phyloP scores from a whole-genome alignment of 2,329 filamentous ascomycete species.

The Penicillium sp. region DNA sequence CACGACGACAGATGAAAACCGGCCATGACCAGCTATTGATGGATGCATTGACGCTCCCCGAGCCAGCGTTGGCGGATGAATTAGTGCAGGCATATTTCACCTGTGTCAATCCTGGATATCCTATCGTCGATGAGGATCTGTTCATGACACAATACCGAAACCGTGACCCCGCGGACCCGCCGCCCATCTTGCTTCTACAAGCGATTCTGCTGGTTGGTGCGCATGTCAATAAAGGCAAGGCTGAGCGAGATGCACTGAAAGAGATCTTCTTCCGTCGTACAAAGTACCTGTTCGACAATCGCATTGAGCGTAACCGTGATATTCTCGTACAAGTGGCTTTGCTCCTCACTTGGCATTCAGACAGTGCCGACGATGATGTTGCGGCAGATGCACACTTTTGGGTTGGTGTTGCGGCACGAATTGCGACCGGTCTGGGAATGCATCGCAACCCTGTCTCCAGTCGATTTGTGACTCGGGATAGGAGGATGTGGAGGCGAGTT shows the following conservation, averaged over 20 bases:
- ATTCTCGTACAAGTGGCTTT: conserved; percentile 60
- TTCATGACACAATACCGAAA: conserved; percentile 57
- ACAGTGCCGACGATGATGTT: conserved; percentile 58
- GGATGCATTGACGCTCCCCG: conserved; percentile 56
- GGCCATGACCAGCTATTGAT: conserved; percentile 51
- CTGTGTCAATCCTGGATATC: conserved; percentile 57
- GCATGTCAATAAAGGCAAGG: conserved; percentile 50
- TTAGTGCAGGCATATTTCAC: conserved; percentile 57
- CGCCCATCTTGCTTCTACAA: conserved; percentile 56
- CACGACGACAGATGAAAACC: conserved; percentile 46
- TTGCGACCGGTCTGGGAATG: conserved; percentile 60
- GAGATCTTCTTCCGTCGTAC: conserved; percentile 57
- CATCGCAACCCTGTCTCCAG: conserved; percentile 50
- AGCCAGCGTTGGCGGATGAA: conserved; percentile 54
- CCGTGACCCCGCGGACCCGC: conserved; percentile 49
- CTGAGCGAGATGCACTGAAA: conserved; percentile 51
- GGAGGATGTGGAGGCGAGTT: conserved; percentile 48
- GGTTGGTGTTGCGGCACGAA: conserved; percentile 58
- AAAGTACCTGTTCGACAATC: conserved; percentile 58
- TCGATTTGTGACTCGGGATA: conserved; percentile 45
- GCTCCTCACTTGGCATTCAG: conserved; percentile 60
- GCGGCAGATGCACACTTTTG: conserved; percentile 58
- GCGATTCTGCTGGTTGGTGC: conserved; percentile 57
- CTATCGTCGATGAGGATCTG: conserved; percentile 56
- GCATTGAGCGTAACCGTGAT: conserved; percentile 59